Evolutionary conservation across 2,329 filamentous ascomycete genomes (phyloP).

Genomic region (Phoma sp.): DNA sequence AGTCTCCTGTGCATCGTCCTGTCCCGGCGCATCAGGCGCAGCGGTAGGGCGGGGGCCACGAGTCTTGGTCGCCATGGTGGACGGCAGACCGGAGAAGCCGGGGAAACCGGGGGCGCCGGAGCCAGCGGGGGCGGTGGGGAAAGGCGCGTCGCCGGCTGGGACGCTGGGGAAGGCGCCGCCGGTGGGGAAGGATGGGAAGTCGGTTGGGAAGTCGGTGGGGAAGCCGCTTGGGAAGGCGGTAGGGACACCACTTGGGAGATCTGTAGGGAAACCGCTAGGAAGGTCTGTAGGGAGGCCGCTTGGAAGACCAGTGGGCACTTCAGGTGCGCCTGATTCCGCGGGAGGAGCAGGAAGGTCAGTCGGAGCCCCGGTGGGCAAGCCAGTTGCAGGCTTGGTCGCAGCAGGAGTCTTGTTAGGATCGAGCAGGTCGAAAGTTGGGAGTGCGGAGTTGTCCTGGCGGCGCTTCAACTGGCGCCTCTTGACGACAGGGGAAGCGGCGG

Average conservation of each 20-base stretch:
- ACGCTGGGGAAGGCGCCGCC: neutral
- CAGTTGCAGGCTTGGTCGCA: conserved; percentile 3
- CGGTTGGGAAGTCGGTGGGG: conserved; percentile 2
- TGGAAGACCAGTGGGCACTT: conserved; percentile 1
- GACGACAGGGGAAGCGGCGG: neutral
- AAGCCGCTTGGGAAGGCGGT: neutral
- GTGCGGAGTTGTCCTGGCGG: conserved; percentile 12
- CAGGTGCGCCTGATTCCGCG: neutral
- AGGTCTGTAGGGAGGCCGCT: neutral
- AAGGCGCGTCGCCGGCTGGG: conserved; percentile 4
- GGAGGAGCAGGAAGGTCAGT: neutral
- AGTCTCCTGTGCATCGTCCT: conserved; percentile 3
- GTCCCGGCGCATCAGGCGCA: conserved; percentile 5
- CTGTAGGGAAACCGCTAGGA: neutral
- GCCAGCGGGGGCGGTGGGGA: conserved; percentile 7
- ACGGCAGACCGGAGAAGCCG: conserved; percentile 7
- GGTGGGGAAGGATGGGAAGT: neutral
- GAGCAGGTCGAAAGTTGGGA: conserved; percentile 22
- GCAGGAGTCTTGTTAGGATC: conserved; percentile 10
- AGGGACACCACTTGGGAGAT: neutral
- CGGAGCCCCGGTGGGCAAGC: neutral
- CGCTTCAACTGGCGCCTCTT: conserved; percentile 7
- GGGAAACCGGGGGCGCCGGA: conserved; percentile 15
- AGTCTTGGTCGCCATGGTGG: conserved; percentile 19
- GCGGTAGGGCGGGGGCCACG: conserved; percentile 22